Conservation (phyloP, 2,329 filamentous ascomycete genomes). For the Aureobasidium zeae region DNA sequence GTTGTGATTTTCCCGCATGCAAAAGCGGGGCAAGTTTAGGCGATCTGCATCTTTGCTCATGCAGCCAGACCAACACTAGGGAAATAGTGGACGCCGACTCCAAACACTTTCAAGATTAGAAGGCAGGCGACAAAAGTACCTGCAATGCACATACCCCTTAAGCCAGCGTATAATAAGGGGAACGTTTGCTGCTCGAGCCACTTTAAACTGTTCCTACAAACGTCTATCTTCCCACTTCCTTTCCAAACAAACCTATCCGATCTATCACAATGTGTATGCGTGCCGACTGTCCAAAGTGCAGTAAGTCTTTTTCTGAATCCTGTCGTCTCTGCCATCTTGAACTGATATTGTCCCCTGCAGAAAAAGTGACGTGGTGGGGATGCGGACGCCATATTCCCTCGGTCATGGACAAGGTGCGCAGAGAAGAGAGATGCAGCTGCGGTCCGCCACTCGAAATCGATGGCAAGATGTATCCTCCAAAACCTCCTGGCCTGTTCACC, state of each 20-base stretch:
- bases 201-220: no score
- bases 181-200: slow-evolving; percentile 12
- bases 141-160: slow-evolving; percentile 10
- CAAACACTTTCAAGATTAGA: not conserved
- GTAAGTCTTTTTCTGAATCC: slow-evolving; percentile 22
- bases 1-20: not conserved
- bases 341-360: not conserved
- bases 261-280: slow-evolving; percentile 11
- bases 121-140: not conserved
- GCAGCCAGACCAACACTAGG: slow-evolving; percentile 8
- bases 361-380: slow-evolving; percentile 11
- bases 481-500: slow-evolving; percentile 21
- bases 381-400: slow-evolving; percentile 42
- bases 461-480: slow-evolving; percentile 52
- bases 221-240: no score
- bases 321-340: not conserved
- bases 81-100: slow-evolving; percentile 8
- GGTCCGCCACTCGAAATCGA: slow-evolving; percentile 49
- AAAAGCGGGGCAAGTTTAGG: slow-evolving; percentile 2
- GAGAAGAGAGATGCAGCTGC: slow-evolving; percentile 52
- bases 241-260: no score
- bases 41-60: not conserved
- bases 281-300: slow-evolving; percentile 34
- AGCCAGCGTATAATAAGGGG: no score
- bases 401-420: slow-evolving; percentile 50